phyloP scores from a whole-genome alignment of 2,329 filamentous ascomycete species.

The Neoscytalidium dimidiatum region DNA sequence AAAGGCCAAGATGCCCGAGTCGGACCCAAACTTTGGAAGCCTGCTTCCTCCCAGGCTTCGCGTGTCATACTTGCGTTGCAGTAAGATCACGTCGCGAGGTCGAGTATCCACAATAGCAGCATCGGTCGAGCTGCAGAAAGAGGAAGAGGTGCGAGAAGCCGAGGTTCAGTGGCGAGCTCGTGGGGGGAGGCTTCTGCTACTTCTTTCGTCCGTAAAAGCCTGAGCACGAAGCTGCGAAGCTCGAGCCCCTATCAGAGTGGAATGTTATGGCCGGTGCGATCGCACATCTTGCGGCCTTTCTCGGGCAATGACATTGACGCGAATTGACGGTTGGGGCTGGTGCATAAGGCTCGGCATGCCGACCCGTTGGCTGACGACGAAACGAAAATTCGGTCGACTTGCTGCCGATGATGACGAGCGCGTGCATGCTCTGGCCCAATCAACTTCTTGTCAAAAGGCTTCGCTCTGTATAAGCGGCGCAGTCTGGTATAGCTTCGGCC shows the following conservation, averaged over 20 bases:
- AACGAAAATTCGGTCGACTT: background rate
- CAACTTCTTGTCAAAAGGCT: background rate
- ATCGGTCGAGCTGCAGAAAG: constrained; percentile 14
- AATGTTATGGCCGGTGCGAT: background rate
- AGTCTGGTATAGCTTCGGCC: background rate
- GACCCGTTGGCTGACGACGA: background rate
- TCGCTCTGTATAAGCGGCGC: constrained; percentile 1
- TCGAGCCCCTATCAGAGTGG: background rate
- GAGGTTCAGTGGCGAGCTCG: background rate
- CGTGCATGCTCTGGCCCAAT: background rate
- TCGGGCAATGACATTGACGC: background rate
- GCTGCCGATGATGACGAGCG: background rate
- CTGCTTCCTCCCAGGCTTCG: background rate
- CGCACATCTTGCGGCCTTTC: too few species aligned
- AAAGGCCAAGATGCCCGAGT: background rate
- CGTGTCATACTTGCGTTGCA: background rate
- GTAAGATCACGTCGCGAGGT: background rate
- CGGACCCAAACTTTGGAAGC: background rate
- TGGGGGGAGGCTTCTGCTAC: background rate
- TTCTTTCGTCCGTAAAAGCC: constrained; percentile 4
- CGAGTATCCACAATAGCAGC: background rate
- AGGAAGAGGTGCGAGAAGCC: background rate
- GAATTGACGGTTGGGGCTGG: background rate
- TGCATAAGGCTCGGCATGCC: background rate
- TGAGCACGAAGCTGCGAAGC: background rate